phyloP scores from a whole-genome alignment of 352 stramenopile species.

The Thalassiosira oceanica region DNA sequence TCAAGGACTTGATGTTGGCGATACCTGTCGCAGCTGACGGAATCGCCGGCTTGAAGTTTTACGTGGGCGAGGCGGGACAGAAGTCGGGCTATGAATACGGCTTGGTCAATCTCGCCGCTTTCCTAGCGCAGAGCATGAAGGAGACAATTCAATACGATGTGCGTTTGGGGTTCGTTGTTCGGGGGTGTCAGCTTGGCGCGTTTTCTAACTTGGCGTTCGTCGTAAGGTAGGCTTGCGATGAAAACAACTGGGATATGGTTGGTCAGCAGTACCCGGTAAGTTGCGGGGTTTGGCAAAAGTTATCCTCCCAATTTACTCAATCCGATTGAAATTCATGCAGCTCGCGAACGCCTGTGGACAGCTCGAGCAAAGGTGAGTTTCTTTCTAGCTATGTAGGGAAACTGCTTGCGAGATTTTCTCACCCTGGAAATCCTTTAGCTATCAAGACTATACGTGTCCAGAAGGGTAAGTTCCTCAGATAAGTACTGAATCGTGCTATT shows the following conservation, averaged over 20 bases:
- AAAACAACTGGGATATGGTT: slow-evolving; percentile 27
- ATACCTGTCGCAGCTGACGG: too few relatives aligned
- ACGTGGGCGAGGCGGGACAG: slow-evolving; percentile 25
- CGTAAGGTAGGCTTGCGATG: slow-evolving; percentile 49
- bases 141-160: slow-evolving; percentile 56
- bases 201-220: too few relatives aligned
- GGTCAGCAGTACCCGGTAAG: slow-evolving; percentile 8
- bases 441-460: slow-evolving; percentile 48
- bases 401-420: neutral
- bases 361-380: slow-evolving; percentile 46
- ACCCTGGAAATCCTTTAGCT: neutral
- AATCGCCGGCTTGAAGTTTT: slow-evolving; percentile 31
- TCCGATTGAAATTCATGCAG: neutral
- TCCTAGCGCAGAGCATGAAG: slow-evolving; percentile 55
- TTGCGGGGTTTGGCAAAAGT: neutral
- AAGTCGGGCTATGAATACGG: slow-evolving; percentile 18
- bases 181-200: too few relatives aligned
- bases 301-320: neutral
- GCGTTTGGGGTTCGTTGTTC: too few relatives aligned
- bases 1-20: too few relatives aligned
- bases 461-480: slow-evolving; percentile 45
- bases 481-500: slow-evolving; percentile 42
- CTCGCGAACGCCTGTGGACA: slow-evolving; percentile 43
- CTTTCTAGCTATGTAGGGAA: slow-evolving; percentile 6
- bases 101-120: slow-evolving; percentile 37